Evolutionary conservation across 306 rosid genomes (phyloP).

Genomic region (Rosa chinensis): DNA sequence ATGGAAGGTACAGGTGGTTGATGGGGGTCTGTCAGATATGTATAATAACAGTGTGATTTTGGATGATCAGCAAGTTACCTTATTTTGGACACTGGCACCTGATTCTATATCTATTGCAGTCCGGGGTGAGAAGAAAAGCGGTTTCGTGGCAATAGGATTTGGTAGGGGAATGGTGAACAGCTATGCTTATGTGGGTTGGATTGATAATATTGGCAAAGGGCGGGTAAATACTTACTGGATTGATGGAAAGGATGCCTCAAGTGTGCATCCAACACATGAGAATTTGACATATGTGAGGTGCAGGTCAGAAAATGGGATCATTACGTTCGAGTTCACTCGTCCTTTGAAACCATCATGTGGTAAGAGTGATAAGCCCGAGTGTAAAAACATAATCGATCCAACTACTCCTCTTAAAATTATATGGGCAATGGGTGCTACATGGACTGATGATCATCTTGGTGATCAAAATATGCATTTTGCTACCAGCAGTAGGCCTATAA

Average conservation of each 20-base stretch:
- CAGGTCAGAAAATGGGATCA: conserved; percentile 74
- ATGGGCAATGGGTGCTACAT: conserved; percentile 94
- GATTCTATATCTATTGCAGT: conserved; percentile 76
- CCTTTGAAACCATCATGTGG: conserved; percentile 73
- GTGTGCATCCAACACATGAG: conserved; percentile 64
- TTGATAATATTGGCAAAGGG: conserved; percentile 65
- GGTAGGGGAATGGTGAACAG: conserved; percentile 78
- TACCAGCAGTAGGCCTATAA: conserved; percentile 70
- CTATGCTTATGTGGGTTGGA: conserved; percentile 86
- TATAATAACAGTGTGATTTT: conserved; percentile 80
- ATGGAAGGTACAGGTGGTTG: conserved; percentile 88
- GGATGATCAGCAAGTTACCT: conserved; percentile 92
- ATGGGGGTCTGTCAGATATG: conserved; percentile 94
- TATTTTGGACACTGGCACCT: conserved; percentile 79
- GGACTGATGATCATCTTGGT: conserved; percentile 56
- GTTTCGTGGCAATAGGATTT: conserved; percentile 86
- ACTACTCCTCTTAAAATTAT: conserved; percentile 83
- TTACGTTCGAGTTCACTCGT: conserved; percentile 83
- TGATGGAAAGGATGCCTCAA: conserved; percentile 70
- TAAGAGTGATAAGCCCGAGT: conserved; percentile 48
- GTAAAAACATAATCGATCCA: conserved; percentile 76
- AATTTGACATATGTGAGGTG: conserved; percentile 78
- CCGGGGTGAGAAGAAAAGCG: conserved; percentile 91
- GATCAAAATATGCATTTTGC: conserved; percentile 81
- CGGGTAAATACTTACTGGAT: conserved; percentile 77